phyloP scores from a whole-genome alignment of 169 alveolate genomes.

The Amoebophrya sp. region DNA sequence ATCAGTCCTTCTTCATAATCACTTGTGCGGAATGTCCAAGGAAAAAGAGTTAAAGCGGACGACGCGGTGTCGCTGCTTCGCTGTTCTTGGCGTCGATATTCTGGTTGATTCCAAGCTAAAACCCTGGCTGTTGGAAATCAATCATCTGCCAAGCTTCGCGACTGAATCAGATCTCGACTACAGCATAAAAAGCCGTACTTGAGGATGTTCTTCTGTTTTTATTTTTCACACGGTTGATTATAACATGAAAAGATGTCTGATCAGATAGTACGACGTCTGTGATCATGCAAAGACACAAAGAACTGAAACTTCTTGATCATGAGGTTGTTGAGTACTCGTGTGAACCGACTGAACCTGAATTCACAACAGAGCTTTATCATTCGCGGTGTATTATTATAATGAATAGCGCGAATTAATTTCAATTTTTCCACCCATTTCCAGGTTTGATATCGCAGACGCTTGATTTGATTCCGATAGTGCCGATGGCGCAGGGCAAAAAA shows the following conservation, averaged over 20 bases:
- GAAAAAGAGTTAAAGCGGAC: constrained; percentile 55
- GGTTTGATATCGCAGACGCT: not conserved
- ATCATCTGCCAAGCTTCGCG: constrained; percentile 76
- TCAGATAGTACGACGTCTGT: not conserved
- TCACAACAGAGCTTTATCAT: too few species aligned
- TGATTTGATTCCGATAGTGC: not conserved
- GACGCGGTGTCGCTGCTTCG: constrained; percentile 58
- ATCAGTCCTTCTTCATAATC: too few species aligned
- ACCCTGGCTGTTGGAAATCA: constrained; percentile 87
- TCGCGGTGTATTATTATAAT: not conserved
- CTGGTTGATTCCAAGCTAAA: constrained; percentile 73
- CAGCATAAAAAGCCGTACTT: constrained; percentile 56
- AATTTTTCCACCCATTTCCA: too few species aligned
- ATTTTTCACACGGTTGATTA: not conserved
- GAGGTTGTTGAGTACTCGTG: too few species aligned
- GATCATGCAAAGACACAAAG: not conserved
- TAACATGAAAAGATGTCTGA: not conserved
- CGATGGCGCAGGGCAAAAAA: not conserved
- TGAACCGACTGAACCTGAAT: too few species aligned
- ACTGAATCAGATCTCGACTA: constrained; percentile 73
- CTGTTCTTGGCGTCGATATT: constrained; percentile 78
- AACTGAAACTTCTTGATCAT: not conserved
- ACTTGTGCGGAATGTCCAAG: constrained; percentile 48
- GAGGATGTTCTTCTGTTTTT: not conserved
- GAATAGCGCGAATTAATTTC: too few species aligned